Conservation (phyloP, 139 green algal species). For the Axilococcus clingmanii region DNA sequence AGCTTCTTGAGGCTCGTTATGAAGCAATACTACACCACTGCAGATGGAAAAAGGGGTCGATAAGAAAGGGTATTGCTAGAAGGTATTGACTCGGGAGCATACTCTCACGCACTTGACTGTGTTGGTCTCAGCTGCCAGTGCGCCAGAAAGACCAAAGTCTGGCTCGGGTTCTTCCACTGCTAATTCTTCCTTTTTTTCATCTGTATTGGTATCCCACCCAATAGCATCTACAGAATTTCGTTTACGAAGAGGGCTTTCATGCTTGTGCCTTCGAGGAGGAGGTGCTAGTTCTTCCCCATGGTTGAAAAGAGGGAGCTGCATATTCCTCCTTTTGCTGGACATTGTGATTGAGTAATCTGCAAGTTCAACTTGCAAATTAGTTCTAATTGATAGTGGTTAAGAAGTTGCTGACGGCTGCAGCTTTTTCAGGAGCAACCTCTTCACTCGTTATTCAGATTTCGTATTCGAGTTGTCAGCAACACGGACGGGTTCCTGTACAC, state of each 20-base stretch:
- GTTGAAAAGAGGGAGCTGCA: neutral
- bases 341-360: too few species aligned
- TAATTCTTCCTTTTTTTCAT: conserved; percentile 9
- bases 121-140: conserved; percentile 79
- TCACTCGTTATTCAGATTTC: too few species aligned
- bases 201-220: conserved; percentile 10
- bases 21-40: conserved; percentile 58
- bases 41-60: neutral
- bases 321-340: conserved; percentile 10
- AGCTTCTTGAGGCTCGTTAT: conserved; percentile 69
- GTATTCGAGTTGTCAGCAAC: too few species aligned
- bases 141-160: conserved; percentile 72
- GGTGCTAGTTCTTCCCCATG: neutral
- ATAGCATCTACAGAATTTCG: conserved; percentile 1
- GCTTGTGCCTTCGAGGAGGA: neutral
- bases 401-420: too few species aligned
- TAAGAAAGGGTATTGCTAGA: neutral
- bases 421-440: too few species aligned
- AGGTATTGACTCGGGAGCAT: neutral
- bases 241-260: neutral
- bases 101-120: conserved; percentile 41
- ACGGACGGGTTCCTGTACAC: too few species aligned
- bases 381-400: too few species aligned
- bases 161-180: conserved; percentile 33
- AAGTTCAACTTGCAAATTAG: too few species aligned